These are phyloP conservation scores for Fusarium dimerum DNA, from an alignment of 2,329 filamentous ascomycete species.

Conservation along the genomic window DNA sequence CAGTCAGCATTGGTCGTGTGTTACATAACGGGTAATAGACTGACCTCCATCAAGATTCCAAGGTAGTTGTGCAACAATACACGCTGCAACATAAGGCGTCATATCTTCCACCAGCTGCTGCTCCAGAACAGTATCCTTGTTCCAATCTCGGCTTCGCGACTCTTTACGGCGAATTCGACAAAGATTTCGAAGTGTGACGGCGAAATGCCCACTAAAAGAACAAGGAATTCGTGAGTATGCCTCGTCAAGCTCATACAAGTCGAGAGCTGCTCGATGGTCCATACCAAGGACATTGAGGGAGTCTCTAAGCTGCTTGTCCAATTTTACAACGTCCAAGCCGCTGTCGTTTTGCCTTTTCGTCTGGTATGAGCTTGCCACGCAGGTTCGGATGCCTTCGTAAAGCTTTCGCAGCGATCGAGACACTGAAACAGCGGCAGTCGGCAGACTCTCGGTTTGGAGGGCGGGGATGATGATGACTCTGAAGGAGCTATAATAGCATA, in stretches of 20 bases:
- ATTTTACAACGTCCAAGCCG: constrained; percentile 2
- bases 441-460: background rate
- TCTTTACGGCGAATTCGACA: background rate
- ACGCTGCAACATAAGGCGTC: constrained; percentile 5
- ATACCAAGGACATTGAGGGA: background rate
- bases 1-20: too few species aligned
- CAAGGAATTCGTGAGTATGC: constrained; percentile 2
- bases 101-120: background rate
- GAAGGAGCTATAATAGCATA: constrained; percentile 14
- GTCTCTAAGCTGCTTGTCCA: constrained; percentile 4
- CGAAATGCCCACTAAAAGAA: constrained; percentile 8
- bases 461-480: constrained; percentile 4
- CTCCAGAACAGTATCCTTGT: constrained; percentile 1
- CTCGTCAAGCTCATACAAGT: constrained; percentile 3
- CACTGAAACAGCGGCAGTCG: background rate
- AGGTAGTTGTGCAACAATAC: constrained; percentile 8
- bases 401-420: background rate
- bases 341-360: background rate
- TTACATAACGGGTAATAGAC: too few species aligned
- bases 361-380: background rate
- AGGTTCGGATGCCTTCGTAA: constrained; percentile 1
- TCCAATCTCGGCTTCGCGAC: background rate
- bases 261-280: constrained; percentile 4
- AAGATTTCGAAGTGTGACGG: background rate
- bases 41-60: background rate